These are phyloP conservation scores for Austroboletus olivaceoglutinosus DNA, from an alignment of 1,284 basidiomycete species.

Conservation along the genomic window DNA sequence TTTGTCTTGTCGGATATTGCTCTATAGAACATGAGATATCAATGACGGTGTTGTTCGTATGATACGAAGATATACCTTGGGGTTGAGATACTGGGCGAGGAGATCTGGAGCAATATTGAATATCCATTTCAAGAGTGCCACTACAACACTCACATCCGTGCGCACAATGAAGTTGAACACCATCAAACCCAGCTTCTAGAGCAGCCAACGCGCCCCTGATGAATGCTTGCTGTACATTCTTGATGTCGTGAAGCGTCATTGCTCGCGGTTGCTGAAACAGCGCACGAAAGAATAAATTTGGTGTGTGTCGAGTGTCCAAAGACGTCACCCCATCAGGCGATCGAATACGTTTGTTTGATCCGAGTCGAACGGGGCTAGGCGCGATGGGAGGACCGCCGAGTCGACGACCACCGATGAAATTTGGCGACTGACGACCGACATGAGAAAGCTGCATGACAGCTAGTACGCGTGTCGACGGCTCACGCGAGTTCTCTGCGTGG, in stretches of 20 bases:
- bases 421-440: constrained; percentile 81
- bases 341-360: constrained; percentile 31
- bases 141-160: constrained; percentile 72
- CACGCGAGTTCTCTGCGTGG: constrained; percentile 35
- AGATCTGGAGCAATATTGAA: constrained; percentile 55
- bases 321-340: constrained; percentile 7
- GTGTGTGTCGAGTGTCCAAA: background rate
- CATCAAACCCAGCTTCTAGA: constrained; percentile 78
- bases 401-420: constrained; percentile 65
- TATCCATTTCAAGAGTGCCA: background rate
- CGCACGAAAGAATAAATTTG: constrained; percentile 41
- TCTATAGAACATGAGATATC: constrained; percentile 39
- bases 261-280: constrained; percentile 65
- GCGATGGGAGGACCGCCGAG: constrained; percentile 64
- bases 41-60: background rate
- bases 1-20: constrained; percentile 65
- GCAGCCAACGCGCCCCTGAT: constrained; percentile 70
- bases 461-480: constrained; percentile 31
- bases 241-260: constrained; percentile 63
- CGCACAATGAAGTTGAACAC: constrained; percentile 84
- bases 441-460: constrained; percentile 87
- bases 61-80: constrained; percentile 48
- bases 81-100: constrained; percentile 81
- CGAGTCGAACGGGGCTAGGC: constrained; percentile 68
- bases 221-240: constrained; percentile 64